Percentiles rank a stretch among this genome's conserved stretches.
Conservation (phyloP, 495 filamentous ascomycete genomes). For the Podospora comata region DNA sequence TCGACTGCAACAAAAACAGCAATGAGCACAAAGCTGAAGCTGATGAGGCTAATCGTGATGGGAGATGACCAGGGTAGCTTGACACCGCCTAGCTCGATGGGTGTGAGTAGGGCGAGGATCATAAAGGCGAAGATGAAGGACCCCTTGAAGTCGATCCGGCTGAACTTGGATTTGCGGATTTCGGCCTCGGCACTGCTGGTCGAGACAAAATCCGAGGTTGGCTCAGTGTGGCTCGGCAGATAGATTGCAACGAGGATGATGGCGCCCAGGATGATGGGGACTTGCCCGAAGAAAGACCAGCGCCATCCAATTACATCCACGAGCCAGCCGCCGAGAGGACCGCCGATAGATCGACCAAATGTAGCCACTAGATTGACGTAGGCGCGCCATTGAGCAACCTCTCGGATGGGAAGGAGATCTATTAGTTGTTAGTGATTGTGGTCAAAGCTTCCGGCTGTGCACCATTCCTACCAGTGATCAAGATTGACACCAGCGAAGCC, state of each 20-base stretch:
- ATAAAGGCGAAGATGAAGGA: slow-evolving; percentile 47
- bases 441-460: not conserved
- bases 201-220: not conserved
- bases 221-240: slow-evolving; percentile 31
- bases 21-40: slow-evolving; percentile 36
- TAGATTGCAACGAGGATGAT: slow-evolving; percentile 50
- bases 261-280: slow-evolving; percentile 52
- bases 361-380: slow-evolving; percentile 65
- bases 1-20: slow-evolving; percentile 52
- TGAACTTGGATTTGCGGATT: slow-evolving; percentile 29
- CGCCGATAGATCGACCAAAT: slow-evolving; percentile 60
- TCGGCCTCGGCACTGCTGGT: slow-evolving; percentile 8
- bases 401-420: slow-evolving; percentile 62
- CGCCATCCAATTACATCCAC: slow-evolving; percentile 66
- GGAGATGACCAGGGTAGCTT: slow-evolving; percentile 56
- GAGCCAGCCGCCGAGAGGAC: slow-evolving; percentile 61
- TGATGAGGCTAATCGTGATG: slow-evolving; percentile 38
- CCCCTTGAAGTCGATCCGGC: slow-evolving; percentile 60
- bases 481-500: slow-evolving; percentile 53
- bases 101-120: slow-evolving; percentile 49
- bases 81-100: slow-evolving; percentile 59
- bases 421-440: not conserved
- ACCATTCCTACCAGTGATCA: slow-evolving; percentile 45
- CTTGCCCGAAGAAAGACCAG: slow-evolving; percentile 63
- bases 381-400: slow-evolving; percentile 63